These are phyloP conservation scores for Alternaria sp. DNA, from an alignment of 2,329 filamentous ascomycete genomes.

Conservation along the genomic window DNA sequence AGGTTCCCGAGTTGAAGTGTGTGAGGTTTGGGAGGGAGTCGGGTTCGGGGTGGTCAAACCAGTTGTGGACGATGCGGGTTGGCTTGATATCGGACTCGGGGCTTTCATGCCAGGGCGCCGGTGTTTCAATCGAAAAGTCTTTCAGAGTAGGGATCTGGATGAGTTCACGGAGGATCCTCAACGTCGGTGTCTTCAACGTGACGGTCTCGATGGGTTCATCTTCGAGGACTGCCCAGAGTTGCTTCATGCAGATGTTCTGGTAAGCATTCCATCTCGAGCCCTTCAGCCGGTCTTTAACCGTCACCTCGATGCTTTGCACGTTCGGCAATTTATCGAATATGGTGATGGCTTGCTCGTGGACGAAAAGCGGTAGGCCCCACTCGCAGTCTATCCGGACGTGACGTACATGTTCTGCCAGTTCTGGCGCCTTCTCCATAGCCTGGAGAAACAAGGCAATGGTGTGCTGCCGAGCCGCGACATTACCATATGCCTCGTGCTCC, in stretches of 20 bases:
- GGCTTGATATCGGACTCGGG: neutral
- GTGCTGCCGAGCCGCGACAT: neutral
- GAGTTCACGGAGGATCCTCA: neutral
- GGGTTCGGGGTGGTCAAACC: neutral
- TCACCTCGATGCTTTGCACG: neutral
- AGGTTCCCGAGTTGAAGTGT: neutral
- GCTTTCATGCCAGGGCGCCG: neutral
- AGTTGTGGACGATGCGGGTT: neutral
- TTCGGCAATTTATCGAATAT: neutral
- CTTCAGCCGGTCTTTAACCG: neutral
- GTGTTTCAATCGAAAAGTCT: neutral
- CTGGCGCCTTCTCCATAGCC: neutral
- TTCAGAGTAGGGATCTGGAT: neutral
- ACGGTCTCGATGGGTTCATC: neutral
- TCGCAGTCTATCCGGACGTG: neutral
- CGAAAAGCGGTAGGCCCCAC: neutral
- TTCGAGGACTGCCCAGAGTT: neutral
- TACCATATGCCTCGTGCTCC: neutral
- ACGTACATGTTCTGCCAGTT: neutral
- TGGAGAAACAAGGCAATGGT: neutral
- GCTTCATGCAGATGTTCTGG: neutral
- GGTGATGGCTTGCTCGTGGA: neutral
- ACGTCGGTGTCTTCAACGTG: neutral
- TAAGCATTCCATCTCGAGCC: neutral
- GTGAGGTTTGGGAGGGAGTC: neutral